phyloP scores from a whole-genome alignment of 345 rosid genomes.

The Euphorbia lathyris region DNA sequence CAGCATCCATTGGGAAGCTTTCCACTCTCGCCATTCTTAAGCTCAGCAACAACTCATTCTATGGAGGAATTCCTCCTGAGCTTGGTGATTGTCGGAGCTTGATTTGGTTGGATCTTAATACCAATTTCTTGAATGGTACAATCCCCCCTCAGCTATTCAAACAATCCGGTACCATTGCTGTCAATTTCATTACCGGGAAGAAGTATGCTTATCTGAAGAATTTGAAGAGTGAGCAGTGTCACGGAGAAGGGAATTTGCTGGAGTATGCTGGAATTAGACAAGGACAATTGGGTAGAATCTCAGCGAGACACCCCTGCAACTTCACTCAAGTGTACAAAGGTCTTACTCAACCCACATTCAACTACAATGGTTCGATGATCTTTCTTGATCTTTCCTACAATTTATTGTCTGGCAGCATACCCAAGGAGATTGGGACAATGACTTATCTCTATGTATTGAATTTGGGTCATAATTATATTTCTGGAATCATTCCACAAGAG shows the following conservation, averaged over 20 bases:
- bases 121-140: conserved; percentile 60
- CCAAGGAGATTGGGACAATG: conserved; percentile 81
- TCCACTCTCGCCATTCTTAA: conserved; percentile 77
- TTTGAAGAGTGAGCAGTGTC: conserved; percentile 74
- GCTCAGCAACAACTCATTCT: conserved; percentile 83
- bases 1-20: conserved; percentile 69
- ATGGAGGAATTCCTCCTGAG: conserved; percentile 79
- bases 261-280: conserved; percentile 80
- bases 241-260: conserved; percentile 88
- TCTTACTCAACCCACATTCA: conserved; percentile 68
- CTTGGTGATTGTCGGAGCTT: conserved; percentile 85
- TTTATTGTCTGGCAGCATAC: conserved; percentile 63
- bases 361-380: conserved; percentile 88
- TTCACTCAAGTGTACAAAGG: conserved; percentile 71
- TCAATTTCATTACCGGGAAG: conserved; percentile 73
- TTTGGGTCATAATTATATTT: conserved; percentile 68
- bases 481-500: conserved; percentile 72
- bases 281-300: conserved; percentile 53
- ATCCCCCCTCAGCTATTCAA: conserved; percentile 80
- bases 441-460: conserved; percentile 66
- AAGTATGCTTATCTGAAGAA: conserved; percentile 73
- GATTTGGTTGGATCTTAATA: conserved; percentile 91
- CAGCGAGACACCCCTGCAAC: conserved; percentile 78
- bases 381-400: conserved; percentile 89
- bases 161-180: conserved; percentile 82